Conservation (phyloP, 140 eudicot species). For the Bidens hawaiensis region DNA sequence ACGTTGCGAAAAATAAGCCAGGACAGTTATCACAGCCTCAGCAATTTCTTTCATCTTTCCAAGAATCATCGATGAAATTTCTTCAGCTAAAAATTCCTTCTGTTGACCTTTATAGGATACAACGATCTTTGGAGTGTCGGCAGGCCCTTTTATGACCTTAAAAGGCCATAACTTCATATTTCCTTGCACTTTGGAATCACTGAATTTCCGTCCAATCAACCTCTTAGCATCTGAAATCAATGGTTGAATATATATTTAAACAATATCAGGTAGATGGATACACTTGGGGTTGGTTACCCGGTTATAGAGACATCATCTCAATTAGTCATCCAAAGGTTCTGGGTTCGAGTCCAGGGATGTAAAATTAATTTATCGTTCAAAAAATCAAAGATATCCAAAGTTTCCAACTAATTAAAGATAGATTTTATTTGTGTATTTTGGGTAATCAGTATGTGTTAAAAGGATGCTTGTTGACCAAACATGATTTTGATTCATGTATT, state of each 20-base stretch:
- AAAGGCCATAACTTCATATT: conserved; percentile 23
- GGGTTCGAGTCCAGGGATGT: no score
- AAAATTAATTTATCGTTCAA: no score
- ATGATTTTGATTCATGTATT: neutral
- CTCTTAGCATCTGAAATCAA: conserved; percentile 28
- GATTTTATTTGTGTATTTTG: neutral
- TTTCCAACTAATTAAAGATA: neutral
- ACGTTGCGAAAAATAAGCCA: conserved; percentile 29
- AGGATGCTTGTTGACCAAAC: neutral
- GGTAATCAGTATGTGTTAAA: neutral
- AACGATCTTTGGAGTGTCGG: conserved; percentile 30
- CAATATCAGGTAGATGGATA: neutral
- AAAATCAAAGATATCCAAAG: neutral
- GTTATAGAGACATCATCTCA: no score
- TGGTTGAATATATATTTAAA: neutral
- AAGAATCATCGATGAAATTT: conserved; percentile 34
- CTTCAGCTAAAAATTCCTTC: conserved; percentile 27
- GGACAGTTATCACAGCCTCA: conserved; percentile 33
- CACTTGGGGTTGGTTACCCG: no score
- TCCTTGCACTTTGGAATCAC: conserved; percentile 15
- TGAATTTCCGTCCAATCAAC: conserved; percentile 29
- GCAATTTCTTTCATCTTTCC: conserved; percentile 35
- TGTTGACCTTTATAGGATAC: conserved; percentile 33
- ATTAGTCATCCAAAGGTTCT: no score
- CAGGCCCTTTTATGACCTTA: conserved; percentile 22